A percentile compares a stretch with the other conserved stretches of the same genome.
These are phyloP conservation scores for Hericium coralloides DNA, from an alignment of 768 basidiomycete genomes.

Conservation along the genomic window DNA sequence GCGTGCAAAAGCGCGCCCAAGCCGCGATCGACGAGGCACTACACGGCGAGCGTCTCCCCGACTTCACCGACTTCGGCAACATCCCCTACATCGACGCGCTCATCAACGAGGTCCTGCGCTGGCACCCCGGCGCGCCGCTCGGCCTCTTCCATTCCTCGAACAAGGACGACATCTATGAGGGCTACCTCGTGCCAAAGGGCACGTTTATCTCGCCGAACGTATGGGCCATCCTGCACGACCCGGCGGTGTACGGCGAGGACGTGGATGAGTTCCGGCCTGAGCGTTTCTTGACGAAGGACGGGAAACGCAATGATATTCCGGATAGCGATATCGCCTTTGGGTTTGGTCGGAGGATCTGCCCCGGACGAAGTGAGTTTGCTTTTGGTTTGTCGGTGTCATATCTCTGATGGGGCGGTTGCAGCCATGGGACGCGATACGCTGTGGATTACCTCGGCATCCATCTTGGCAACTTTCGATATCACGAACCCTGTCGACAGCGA, in stretches of 20 bases:
- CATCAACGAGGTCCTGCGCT: not conserved
- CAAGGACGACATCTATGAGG: not conserved
- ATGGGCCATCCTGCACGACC: not conserved
- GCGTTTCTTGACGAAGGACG: conserved; percentile 14
- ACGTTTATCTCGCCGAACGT: not conserved
- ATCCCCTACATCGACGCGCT: not conserved
- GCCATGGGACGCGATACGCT: conserved; percentile 12
- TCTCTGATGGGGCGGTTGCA: not conserved
- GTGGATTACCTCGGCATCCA: conserved; percentile 12
- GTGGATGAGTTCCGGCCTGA: conserved; percentile 20
- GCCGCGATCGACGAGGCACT: not conserved
- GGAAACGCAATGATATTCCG: not conserved
- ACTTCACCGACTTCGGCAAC: not conserved
- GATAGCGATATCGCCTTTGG: conserved; percentile 9
- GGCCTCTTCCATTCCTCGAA: not conserved
- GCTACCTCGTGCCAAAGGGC: not conserved
- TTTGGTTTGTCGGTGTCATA: not conserved
- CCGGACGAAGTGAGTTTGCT: not conserved
- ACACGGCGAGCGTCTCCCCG: not conserved
- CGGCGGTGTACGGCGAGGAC: not conserved
- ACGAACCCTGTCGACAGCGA: conserved; percentile 7
- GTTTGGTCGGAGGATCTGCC: not conserved
- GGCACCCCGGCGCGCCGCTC: not conserved
- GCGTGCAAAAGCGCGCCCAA: not conserved
- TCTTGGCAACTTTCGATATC: conserved; percentile 12